A percentile compares a stretch with the other conserved stretches of the same genome.
Conservation (phyloP, 1,139 yeast species). For the Kluyveromyces sp. region DNA sequence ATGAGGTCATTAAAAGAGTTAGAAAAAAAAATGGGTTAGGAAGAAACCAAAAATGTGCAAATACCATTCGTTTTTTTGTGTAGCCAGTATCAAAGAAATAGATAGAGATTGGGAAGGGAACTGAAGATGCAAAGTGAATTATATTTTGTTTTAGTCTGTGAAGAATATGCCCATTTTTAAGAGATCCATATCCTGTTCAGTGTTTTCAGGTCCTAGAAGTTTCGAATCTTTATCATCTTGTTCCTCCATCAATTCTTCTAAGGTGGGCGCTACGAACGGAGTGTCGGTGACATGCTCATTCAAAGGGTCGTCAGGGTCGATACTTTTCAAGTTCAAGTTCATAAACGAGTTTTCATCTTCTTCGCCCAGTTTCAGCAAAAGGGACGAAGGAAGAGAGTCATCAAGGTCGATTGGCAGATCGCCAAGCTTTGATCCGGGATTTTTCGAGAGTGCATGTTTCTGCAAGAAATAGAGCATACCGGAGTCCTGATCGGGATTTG, state of each 20-base stretch:
- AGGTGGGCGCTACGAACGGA: constrained; percentile 25
- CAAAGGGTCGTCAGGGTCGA: constrained; percentile 1
- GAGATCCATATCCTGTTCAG: constrained; percentile 14
- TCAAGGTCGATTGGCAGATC: constrained; percentile 5
- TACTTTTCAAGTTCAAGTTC: constrained; percentile 1
- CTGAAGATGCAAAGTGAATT: neutral
- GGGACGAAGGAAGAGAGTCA: constrained; percentile 3
- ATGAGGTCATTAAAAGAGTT: neutral
- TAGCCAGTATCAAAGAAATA: no score
- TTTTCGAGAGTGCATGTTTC: constrained; percentile 5
- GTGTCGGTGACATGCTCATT: neutral
- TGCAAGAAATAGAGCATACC: constrained; percentile 13
- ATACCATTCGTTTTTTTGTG: no score
- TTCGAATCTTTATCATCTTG: constrained; percentile 16
- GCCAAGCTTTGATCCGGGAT: constrained; percentile 5
- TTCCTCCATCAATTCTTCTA: constrained; percentile 29
- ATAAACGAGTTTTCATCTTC: constrained; percentile 5
- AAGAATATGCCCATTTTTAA: constrained; percentile 13
- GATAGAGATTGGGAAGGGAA: no score
- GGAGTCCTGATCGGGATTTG: constrained; percentile 7
- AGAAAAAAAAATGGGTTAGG: neutral
- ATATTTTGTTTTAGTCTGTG: constrained; percentile 34
- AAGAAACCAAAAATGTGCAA: constrained; percentile 48
- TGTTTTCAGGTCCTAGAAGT: constrained; percentile 6
- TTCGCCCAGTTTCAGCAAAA: constrained; percentile 6